These are phyloP conservation scores for Epicoccum sorghinum DNA, from an alignment of 2,329 filamentous ascomycete species.

Conservation along the genomic window DNA sequence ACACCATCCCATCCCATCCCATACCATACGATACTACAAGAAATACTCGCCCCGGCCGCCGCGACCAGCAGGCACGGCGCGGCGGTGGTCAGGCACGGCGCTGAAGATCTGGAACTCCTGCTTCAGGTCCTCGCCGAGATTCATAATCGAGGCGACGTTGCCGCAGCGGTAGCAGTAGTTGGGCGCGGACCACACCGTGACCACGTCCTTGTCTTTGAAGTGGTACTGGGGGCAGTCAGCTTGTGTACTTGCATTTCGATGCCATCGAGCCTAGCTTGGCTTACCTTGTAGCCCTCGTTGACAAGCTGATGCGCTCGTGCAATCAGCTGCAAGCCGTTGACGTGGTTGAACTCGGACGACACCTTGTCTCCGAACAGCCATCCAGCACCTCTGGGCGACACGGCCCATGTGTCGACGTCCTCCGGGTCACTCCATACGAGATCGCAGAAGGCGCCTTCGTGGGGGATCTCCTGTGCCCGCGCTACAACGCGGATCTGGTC, in stretches of 20 bases:
- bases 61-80: slow-evolving; percentile 74
- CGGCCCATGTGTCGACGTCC: slow-evolving; percentile 71
- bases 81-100: slow-evolving; percentile 83
- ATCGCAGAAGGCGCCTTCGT: slow-evolving; percentile 98
- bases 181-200: slow-evolving; percentile 90
- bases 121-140: slow-evolving; percentile 87
- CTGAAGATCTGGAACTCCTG: slow-evolving; percentile 93
- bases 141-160: slow-evolving; percentile 83
- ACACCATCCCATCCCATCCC: too few relatives aligned
- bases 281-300: slow-evolving; percentile 75
- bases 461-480: slow-evolving; percentile 89
- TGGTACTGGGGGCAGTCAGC: slow-evolving; percentile 68
- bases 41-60: slow-evolving; percentile 59
- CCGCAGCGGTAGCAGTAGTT: slow-evolving; percentile 67
- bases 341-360: slow-evolving; percentile 77
- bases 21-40: slow-evolving; percentile 42
- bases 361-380: slow-evolving; percentile 75
- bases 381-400: slow-evolving; percentile 71
- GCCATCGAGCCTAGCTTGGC: not conserved
- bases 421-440: slow-evolving; percentile 90
- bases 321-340: slow-evolving; percentile 74
- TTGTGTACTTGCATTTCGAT: not conserved
- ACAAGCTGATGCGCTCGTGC: slow-evolving; percentile 76
- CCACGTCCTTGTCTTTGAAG: slow-evolving; percentile 93
- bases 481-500: slow-evolving; percentile 82